Evolutionary conservation across 345 rosid genomes (phyloP), one percentile per base, ranked within the genome.

Genomic region (Microcos paniculata): DNA sequence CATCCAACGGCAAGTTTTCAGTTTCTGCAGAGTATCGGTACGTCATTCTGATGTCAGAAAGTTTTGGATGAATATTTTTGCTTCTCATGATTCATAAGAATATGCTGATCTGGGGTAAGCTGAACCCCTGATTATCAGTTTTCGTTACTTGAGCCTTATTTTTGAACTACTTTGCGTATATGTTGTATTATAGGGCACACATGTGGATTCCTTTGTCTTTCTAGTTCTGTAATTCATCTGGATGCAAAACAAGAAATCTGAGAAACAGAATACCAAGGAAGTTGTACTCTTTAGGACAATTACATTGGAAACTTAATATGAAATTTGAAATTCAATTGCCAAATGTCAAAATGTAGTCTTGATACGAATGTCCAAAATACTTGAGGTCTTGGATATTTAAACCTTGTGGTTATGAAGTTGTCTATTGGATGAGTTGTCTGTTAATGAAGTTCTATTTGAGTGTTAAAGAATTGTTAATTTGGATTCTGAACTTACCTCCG

Each of bases 21-120:
- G 86, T 92, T 80, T 82, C 79, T 81, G 92, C 93, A 6, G 87
- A 82, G 65, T 88, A 92, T 73, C 78, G 81, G 94, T 90, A 87
- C 15, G 84, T 51, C 55, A 16, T 45, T 48, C 35, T 58, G 28
- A 70, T 12, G 13, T 52, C 6, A 31, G 53, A n/a, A 52, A 70
- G 63, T 23, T 52, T 64, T 51, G 48, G 72, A 68, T 28, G 40
- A 31, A 52, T 31, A 23, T 42, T 42, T 72, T 26, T 72, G 76
- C 99, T 63, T 98, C 99, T 30, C 97, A 93, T 97, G 98, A 35
- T 57, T 68, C 15, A 30, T 68, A 46, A 46, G 15, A 46, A 38
- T 46, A 8, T 46, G 55, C 38, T 68, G 48, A 68, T 46, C 24
- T 26, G 42, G 19, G 42, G 57, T 19, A 46, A 48, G 40, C 42